phyloP scores from a whole-genome alignment of 164 flowering plant species.

The Magnolia sinica region DNA sequence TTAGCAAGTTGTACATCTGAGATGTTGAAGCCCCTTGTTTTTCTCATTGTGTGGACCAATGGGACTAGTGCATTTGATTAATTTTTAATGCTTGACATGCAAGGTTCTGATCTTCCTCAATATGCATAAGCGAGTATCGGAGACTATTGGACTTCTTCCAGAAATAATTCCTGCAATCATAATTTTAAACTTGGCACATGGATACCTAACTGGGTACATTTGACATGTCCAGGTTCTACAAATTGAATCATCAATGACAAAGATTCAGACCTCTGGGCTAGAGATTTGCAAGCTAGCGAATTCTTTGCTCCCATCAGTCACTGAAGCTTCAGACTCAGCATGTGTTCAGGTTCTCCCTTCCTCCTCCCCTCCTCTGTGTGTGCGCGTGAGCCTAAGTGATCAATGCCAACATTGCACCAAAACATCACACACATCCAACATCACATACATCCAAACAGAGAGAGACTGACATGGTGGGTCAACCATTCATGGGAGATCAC shows the following conservation, averaged over 20 bases:
- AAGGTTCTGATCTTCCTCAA: too few species aligned
- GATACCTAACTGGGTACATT: not conserved
- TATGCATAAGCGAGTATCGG: too few species aligned
- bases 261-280: conserved; percentile 39
- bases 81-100: too few species aligned
- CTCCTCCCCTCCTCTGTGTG: not conserved
- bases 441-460: too few species aligned
- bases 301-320: conserved; percentile 37
- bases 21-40: too few species aligned
- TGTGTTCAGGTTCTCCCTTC: conserved; percentile 47
- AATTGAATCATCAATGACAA: conserved; percentile 51
- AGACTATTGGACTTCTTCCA: too few species aligned
- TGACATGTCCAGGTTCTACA: conserved; percentile 53
- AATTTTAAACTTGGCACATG: not conserved
- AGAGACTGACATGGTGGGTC: too few species aligned
- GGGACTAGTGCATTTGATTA: too few species aligned
- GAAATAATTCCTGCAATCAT: not conserved
- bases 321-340: conserved; percentile 40
- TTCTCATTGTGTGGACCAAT: too few species aligned
- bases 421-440: too few species aligned
- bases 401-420: not conserved
- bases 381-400: not conserved
- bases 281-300: conserved; percentile 48
- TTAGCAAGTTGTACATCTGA: too few species aligned
- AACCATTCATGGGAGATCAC: too few species aligned